These are phyloP conservation scores for Trifolium fragiferum DNA, from an alignment of 306 rosid species.

Conservation along the genomic window DNA sequence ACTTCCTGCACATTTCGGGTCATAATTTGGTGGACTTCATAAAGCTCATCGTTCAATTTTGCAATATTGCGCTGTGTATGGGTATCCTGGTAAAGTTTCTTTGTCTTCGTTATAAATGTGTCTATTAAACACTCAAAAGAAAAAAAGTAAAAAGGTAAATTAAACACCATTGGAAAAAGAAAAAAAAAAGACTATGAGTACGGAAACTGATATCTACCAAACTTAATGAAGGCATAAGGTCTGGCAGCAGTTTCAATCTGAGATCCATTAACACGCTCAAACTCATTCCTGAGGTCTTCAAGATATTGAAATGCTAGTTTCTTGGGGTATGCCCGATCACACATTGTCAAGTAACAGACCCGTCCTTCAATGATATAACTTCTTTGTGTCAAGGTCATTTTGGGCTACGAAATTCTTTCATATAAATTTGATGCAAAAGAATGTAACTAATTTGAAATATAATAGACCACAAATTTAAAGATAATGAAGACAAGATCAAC, in stretches of 20 bases:
- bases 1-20: slow-evolving; percentile 99
- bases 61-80: slow-evolving; percentile 96
- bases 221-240: slow-evolving; percentile 98
- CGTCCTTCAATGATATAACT: slow-evolving; percentile 96
- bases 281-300: slow-evolving; percentile 95
- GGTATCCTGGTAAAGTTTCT: slow-evolving; percentile 98
- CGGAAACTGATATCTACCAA: slow-evolving; percentile 62
- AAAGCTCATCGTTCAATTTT: slow-evolving; percentile 96
- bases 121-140: slow-evolving; percentile 61
- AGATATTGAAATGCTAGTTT: slow-evolving; percentile 99
- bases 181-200: slow-evolving; percentile 1
- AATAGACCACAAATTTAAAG: neutral
- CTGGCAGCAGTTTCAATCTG: slow-evolving; percentile 99
- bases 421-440: slow-evolving; percentile 18
- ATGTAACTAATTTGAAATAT: slow-evolving; percentile 3
- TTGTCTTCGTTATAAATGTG: slow-evolving; percentile 93
- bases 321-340: slow-evolving; percentile 98
- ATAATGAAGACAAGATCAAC: slow-evolving; percentile 22
- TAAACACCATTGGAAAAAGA: slow-evolving; percentile 33
- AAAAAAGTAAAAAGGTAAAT: slow-evolving; percentile 34
- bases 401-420: slow-evolving; percentile 36
- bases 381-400: slow-evolving; percentile 62
- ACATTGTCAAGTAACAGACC: slow-evolving; percentile 98
- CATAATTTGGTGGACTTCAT: slow-evolving; percentile 99
- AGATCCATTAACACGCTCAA: slow-evolving; percentile 88